A percentile compares a stretch with the other conserved stretches of the same genome.
phyloP scores from a whole-genome alignment of 129 eudicot species.

The Oenanthe sinensis region DNA sequence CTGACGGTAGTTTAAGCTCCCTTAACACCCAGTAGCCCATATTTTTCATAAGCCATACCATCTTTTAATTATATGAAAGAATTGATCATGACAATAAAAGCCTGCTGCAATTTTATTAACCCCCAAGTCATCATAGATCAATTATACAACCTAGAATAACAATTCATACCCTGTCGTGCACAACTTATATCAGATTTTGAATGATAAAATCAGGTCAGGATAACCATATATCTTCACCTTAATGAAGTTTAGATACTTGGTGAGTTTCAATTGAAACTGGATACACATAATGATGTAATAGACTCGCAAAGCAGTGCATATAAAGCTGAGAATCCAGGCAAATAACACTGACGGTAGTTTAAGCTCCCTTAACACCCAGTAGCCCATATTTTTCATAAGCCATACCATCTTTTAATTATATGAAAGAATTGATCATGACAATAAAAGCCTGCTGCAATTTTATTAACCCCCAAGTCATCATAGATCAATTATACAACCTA shows the following conservation, averaged over 20 bases:
- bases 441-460: not conserved
- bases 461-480: not conserved
- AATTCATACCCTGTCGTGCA: not conserved
- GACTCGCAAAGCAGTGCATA: not conserved
- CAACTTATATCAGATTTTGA: not conserved
- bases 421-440: not conserved
- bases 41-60: not conserved
- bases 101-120: not conserved
- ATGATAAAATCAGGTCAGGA: not conserved
- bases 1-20: too few species aligned
- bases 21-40: not conserved
- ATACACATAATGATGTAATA: not conserved
- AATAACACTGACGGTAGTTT: too few species aligned
- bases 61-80: not conserved
- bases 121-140: slow-evolving; percentile 1
- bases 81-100: not conserved
- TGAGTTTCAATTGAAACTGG: too few species aligned
- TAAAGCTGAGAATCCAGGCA: not conserved
- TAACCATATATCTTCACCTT: not conserved
- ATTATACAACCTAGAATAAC: not conserved
- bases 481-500: not conserved
- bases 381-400: not conserved
- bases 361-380: too few species aligned
- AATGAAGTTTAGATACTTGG: not conserved
- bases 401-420: not conserved